phyloP scores from a whole-genome alignment of 139 green algal species.

The Micromonas commoda region DNA sequence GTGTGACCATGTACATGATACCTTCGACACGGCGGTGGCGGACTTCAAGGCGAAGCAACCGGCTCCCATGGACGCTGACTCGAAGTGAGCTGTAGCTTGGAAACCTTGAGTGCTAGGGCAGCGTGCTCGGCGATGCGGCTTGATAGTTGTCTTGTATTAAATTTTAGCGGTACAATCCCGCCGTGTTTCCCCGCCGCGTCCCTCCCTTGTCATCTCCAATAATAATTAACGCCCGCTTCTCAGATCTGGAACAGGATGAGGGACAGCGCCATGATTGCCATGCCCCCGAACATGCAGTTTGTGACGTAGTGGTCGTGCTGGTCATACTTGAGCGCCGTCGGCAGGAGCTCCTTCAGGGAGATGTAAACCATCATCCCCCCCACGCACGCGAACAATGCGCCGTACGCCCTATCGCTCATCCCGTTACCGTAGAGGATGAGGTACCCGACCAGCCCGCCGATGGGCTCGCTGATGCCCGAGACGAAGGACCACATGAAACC shows the following conservation, averaged over 20 bases:
- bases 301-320: slow-evolving; percentile 48
- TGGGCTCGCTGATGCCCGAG: slow-evolving; percentile 60
- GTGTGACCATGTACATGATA: slow-evolving; percentile 30
- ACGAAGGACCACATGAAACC: slow-evolving; percentile 63
- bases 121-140: no score
- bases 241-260: slow-evolving; percentile 56
- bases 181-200: no score
- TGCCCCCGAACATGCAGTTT: slow-evolving; percentile 50
- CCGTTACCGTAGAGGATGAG: slow-evolving; percentile 26
- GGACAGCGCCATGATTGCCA: slow-evolving; percentile 59
- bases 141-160: no score
- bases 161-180: no score
- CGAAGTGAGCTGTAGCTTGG: no score
- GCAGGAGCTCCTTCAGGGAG: slow-evolving; percentile 64
- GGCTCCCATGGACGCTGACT: background rate
- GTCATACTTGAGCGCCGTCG: slow-evolving; percentile 72
- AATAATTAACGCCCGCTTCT: background rate
- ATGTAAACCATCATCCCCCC: slow-evolving; percentile 79
- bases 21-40: slow-evolving; percentile 23
- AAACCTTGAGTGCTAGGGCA: no score
- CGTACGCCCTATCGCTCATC: slow-evolving; percentile 27
- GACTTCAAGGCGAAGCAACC: background rate
- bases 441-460: slow-evolving; percentile 61
- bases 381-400: slow-evolving; percentile 44
- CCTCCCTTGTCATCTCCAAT: no score